Evolutionary conservation across 1,284 basidiomycete genomes (phyloP), one percentile per base, ranked within the genome.

Genomic region (Tylopilus orsonianus): DNA sequence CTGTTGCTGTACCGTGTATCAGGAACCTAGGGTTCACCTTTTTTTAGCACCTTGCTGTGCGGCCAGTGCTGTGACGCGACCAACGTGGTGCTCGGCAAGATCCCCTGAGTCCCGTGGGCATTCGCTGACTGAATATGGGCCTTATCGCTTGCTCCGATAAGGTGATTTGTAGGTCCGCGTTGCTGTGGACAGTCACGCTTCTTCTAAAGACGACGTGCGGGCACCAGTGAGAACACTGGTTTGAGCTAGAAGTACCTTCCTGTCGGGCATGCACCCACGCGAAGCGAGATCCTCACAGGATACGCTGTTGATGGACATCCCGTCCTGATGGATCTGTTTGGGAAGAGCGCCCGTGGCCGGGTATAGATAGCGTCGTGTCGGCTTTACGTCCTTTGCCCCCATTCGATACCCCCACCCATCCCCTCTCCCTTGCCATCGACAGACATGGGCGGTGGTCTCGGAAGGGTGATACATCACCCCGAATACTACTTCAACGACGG

Each of bases 311-410:
- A 40, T 19, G 16, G 26, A 16, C 6, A 30, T 33, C 49, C 29
- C 24, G 39, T 38, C 57, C 48, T 42, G 47, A 47, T 49, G 45
- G 43, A 62, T 56, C 57, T 48, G 36, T 44, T 46, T 36, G 41
- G 12, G 47, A 63, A 56, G 44, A 47, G 24, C 48, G 53, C 61
- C 8, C 53, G 37, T 44, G 27, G 29, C 18, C 26, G 30, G 23
- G 44, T 54, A 63, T 61, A 63, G 56, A 63, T 63, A 63, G 27
- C 37, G 23, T 41, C 36, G 36, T 12, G 13, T 52, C 30, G 18
- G 14, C 13, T 30, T 20, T 8, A 1, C 8, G n/a, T 32, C 23
- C 20, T n/a, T 20, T 5, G 23, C 24, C 44, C 30, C 0, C 41
- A 38, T 44, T 51, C 33, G 13, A 32, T 22, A n/a, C 29, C 27